phyloP scores from a whole-genome alignment of 2,329 filamentous ascomycete genomes.

The Calonectria pteridis region DNA sequence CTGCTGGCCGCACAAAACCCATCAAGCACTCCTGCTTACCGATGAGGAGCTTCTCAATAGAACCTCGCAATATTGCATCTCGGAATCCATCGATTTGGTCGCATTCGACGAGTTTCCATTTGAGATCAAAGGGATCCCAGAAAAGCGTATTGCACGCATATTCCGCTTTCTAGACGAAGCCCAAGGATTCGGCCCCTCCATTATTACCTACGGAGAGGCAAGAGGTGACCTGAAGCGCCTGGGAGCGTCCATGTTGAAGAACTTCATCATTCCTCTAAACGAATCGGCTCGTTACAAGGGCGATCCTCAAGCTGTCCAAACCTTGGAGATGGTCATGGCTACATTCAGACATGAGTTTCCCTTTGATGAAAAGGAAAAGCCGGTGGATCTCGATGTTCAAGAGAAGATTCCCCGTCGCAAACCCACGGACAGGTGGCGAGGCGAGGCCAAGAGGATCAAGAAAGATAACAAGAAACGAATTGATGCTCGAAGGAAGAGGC shows the following conservation, averaged over 20 bases:
- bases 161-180: conserved; percentile 37
- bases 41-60: neutral
- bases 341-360: conserved; percentile 25
- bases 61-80: neutral
- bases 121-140: conserved; percentile 13
- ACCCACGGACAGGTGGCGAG: neutral
- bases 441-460: neutral
- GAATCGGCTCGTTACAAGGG: neutral
- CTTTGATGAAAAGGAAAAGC: conserved; percentile 9
- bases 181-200: conserved; percentile 25
- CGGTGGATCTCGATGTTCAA: conserved; percentile 20
- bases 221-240: conserved; percentile 41
- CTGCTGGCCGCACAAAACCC: neutral
- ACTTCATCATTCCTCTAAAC: conserved; percentile 32
- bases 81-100: conserved; percentile 28
- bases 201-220: conserved; percentile 29
- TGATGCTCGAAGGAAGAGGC: neutral
- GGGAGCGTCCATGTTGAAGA: conserved; percentile 36
- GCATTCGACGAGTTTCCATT: conserved; percentile 35
- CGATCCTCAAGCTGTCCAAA: neutral
- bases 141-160: conserved; percentile 31
- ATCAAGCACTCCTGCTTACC: neutral
- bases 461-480: conserved; percentile 6
- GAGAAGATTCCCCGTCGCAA: neutral
- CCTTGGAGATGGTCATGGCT: conserved; percentile 27